Evolutionary conservation across 441 rosid species (phyloP).

Genomic region (Pelargonium fulgidum): DNA sequence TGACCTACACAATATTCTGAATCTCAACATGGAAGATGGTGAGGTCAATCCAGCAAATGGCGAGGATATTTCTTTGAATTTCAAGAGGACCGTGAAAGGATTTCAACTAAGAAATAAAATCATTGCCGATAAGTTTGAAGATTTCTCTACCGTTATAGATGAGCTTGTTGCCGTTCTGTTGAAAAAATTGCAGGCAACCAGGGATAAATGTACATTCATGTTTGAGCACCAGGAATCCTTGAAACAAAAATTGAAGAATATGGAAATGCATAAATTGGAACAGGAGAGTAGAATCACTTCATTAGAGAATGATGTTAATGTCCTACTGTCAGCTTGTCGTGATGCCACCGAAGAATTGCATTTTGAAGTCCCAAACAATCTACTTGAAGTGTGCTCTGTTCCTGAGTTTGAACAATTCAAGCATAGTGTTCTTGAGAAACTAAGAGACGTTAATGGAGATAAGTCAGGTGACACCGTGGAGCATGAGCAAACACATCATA

Average conservation of each 20-base stretch:
- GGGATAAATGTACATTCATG: slow-evolving; percentile 35
- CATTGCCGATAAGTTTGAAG: slow-evolving; percentile 40
- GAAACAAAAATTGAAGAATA: slow-evolving; percentile 40
- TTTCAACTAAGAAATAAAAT: slow-evolving; percentile 43
- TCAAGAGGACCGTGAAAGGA: slow-evolving; percentile 46
- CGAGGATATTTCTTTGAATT: slow-evolving; percentile 37
- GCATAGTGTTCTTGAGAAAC: slow-evolving; percentile 26
- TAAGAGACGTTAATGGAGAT: slow-evolving; percentile 28
- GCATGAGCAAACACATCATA: slow-evolving; percentile 28
- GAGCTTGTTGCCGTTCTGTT: slow-evolving; percentile 37
- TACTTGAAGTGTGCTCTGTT: slow-evolving; percentile 34
- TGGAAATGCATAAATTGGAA: slow-evolving; percentile 43
- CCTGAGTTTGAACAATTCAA: slow-evolving; percentile 43
- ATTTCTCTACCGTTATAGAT: slow-evolving; percentile 43
- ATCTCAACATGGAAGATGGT: slow-evolving; percentile 33
- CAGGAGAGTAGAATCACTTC: slow-evolving; percentile 40
- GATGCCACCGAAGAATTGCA: slow-evolving; percentile 52
- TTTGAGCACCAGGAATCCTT: slow-evolving; percentile 45
- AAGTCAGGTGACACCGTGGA: slow-evolving; percentile 23
- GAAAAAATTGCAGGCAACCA: slow-evolving; percentile 41
- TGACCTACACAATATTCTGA: slow-evolving; percentile 32
- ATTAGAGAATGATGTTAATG: slow-evolving; percentile 42
- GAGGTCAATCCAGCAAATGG: slow-evolving; percentile 30
- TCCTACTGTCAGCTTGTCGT: slow-evolving; percentile 53
- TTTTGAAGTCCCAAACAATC: slow-evolving; percentile 43